These are phyloP conservation scores for Fistulifera solaris DNA, from an alignment of 108 stramenopile species.

Conservation along the genomic window DNA sequence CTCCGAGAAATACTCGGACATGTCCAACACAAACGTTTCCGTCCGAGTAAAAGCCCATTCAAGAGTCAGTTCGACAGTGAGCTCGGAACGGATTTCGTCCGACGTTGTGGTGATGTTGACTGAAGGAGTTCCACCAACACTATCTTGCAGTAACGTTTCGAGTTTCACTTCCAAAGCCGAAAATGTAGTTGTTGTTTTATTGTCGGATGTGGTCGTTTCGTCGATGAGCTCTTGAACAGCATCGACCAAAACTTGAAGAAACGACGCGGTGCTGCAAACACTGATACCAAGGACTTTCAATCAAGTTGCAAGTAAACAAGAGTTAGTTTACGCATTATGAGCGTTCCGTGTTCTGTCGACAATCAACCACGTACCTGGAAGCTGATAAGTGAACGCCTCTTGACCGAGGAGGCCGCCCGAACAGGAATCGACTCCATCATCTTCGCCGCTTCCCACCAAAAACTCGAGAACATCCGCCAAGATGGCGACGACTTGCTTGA, in stretches of 20 bases:
- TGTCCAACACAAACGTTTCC: slow-evolving; percentile 12
- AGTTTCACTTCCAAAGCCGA: slow-evolving; percentile 13
- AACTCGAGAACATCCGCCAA: slow-evolving; percentile 15
- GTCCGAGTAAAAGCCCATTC: slow-evolving; percentile 1
- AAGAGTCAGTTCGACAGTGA: slow-evolving; percentile 10
- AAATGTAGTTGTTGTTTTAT: slow-evolving; percentile 9
- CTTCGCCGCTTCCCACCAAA: slow-evolving; percentile 13
- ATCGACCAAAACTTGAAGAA: slow-evolving; percentile 8
- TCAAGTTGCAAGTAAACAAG: too few species aligned
- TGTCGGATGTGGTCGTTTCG: slow-evolving; percentile 4
- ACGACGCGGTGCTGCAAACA: slow-evolving; percentile 1
- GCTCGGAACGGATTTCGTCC: slow-evolving; percentile 8
- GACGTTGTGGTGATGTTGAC: slow-evolving; percentile 4
- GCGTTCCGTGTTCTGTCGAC: slow-evolving; percentile 5
- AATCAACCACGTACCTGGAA: slow-evolving; percentile 17
- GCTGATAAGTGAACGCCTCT: slow-evolving; percentile 17
- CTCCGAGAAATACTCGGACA: slow-evolving; percentile 13
- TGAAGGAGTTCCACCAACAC: slow-evolving; percentile 15
- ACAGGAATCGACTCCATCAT: slow-evolving; percentile 27
- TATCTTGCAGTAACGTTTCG: slow-evolving; percentile 14
- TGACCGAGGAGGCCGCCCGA: slow-evolving; percentile 30
- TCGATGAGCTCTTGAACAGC: slow-evolving; percentile 9
- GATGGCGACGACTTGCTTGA: slow-evolving; percentile 20
- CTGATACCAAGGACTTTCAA: slow-evolving; percentile 1
- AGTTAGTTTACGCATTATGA: too few species aligned